phyloP scores from a whole-genome alignment of 2,329 filamentous ascomycete genomes.

The Cephalotrichum gorgonifer region DNA sequence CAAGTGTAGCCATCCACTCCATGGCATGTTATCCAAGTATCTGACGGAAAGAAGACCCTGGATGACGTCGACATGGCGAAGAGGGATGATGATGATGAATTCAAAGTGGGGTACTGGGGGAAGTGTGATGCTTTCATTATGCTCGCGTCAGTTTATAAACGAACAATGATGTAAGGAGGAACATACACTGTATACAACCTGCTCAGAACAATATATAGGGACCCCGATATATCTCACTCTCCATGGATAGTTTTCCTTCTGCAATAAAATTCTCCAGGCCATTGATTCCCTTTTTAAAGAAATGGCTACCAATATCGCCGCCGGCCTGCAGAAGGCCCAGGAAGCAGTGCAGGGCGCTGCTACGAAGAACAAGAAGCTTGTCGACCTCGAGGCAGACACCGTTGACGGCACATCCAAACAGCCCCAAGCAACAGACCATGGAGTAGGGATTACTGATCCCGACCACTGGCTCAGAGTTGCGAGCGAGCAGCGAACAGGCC shows the following conservation, averaged over 20 bases:
- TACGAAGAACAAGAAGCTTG: neutral
- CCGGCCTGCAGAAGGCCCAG: neutral
- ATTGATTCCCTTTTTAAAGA: neutral
- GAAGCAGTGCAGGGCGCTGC: neutral
- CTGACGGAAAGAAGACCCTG: too few relatives aligned
- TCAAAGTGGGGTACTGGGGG: too few relatives aligned
- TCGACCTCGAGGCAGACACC: neutral
- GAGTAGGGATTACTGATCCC: constrained; percentile 60
- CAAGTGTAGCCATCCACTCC: too few relatives aligned
- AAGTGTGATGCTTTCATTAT: neutral
- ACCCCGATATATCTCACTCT: neutral
- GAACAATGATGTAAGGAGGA: neutral
- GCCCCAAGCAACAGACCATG: constrained; percentile 57
- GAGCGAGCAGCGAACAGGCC: constrained; percentile 53
- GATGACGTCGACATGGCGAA: too few relatives aligned
- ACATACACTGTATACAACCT: neutral
- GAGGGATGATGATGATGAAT: too few relatives aligned
- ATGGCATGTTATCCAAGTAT: too few relatives aligned
- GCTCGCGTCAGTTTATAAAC: neutral
- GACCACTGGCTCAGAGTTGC: constrained; percentile 68
- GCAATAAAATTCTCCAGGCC: neutral
- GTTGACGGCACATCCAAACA: neutral
- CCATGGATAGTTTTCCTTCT: neutral
- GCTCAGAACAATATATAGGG: neutral
- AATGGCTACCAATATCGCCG: neutral